Evolutionary conservation across 306 rosid species (phyloP), one percentile per base, ranked within the genome.

Genomic region (Cucurbita moschata): DNA sequence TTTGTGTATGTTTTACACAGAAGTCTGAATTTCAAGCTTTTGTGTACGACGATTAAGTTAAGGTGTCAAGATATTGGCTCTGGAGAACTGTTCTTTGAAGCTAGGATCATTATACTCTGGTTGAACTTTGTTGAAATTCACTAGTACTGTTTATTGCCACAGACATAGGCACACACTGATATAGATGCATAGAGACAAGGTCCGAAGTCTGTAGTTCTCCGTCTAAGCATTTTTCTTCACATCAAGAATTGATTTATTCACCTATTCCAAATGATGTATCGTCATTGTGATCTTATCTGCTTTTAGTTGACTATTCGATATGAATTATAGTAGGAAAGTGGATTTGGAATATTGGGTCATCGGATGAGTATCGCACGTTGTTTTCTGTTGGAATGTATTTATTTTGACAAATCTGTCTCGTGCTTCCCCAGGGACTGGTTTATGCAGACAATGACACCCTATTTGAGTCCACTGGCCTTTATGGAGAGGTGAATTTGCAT

Each of bases 401-500:
- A 70, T 73, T 73, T 73, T 59, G 73, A 18, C 49, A 38, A 51
- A 56, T 75, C 23, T 54, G n/a, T 57, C 67, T 64, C 79, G 63
- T 78, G 71, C 63, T 81, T 85, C 81, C 81, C 79, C 84, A 94
- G 98, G 98, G 98, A 35, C 92, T 94, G 79, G 86, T 89, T 80
- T 94, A 90, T 81, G 85, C 77, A 49, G 90, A 81, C 78, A 86
- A 90, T 81, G 89, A 83, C 76, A 87, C 81, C 76, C 76, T 94
- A 14, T 87, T 83, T 75, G 98, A 94, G 87, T 94, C 98, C 61
- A 89, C 98, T 66, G 98, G 98, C 30, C 77, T 87, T 14, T 58
- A 85, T 67, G 89, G 86, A 60, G 50, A 69, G 97, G 98, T 94
- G 79, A 79, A 64, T 75, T 73, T 59, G 30, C 21, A 2, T 16